Evolutionary conservation across 176 grass and related monocot genomes (phyloP).

Genomic region (Thalia dealbata): DNA sequence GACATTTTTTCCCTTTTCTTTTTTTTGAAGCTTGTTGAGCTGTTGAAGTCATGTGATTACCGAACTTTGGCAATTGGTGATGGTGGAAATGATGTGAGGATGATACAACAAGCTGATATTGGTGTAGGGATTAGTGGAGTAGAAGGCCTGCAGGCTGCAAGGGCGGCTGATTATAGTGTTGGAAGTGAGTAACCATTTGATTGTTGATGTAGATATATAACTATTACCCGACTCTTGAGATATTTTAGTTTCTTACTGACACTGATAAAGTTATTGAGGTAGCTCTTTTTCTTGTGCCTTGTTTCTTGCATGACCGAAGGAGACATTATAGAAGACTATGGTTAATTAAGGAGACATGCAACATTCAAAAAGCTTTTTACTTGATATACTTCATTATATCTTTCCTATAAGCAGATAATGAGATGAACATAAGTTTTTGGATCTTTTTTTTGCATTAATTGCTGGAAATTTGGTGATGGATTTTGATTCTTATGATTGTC

Average conservation of each 20-base stretch:
- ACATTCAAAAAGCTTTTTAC: no score
- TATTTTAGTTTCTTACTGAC: no score
- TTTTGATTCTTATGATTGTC: neutral
- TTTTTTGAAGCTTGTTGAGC: slow-evolving; percentile 57
- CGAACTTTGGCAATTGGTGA: slow-evolving; percentile 86
- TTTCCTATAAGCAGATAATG: no score
- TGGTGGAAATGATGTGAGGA: slow-evolving; percentile 98
- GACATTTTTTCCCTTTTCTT: neutral
- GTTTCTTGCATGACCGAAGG: no score
- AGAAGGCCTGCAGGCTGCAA: slow-evolving; percentile 90
- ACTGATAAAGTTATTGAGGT: no score
- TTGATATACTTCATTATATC: no score
- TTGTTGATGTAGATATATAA: neutral
- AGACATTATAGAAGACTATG: no score
- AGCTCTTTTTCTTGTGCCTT: no score
- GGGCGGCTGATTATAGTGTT: slow-evolving; percentile 91
- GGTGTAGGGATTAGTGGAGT: slow-evolving; percentile 91
- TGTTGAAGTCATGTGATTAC: slow-evolving; percentile 61
- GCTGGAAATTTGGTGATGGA: neutral
- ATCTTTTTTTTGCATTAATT: no score
- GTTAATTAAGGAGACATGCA: no score
- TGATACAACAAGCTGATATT: slow-evolving; percentile 95
- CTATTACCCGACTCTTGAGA: neutral
- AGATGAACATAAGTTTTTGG: no score
- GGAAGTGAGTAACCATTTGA: slow-evolving; percentile 49